Base-by-base conservation (phyloP, 1,139 yeast genomes). In the Saccharomyces hybrid region DNA sequence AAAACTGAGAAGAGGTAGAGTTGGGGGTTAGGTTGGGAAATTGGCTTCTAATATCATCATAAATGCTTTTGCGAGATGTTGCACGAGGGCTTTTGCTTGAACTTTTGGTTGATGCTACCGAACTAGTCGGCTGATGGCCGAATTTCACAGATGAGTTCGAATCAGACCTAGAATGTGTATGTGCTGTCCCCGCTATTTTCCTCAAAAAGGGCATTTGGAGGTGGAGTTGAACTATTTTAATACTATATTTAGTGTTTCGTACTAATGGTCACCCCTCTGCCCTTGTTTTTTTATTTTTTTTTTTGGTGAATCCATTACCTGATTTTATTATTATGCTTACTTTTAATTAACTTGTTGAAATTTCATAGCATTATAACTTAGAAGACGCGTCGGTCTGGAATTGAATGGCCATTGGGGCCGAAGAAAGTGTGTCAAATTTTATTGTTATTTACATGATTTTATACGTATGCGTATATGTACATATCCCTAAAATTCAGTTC, bases 131-230 rank as follows among this genome's bases (percentile, higher is more conserved):
- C 26, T 38, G 55, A 2, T 60, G 41, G 49, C 56, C 52, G 3
- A 55, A 49, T 52, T 58, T 57, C 8, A 54, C 53, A 9, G 66
- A 59, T 28, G 68, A 59, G 25, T 57, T 54, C 5, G 69, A 64
- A 3, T 62, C 60, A 3, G 67, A 64, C 51, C 68, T 54, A 8
- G 65, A 61, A 50, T 64, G 67, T 2, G 61, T 56, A 31, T 61
- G 58, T 27, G 57, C 59, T 54, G 55, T 57, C 2, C 62, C 62
- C 5, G 61, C 58, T 28, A 62, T 62, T 55, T 63, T 63, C 55
- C 56, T 63, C 32, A 64, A 54, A 52, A 65, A 65, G 8, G 67
- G 60, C 69, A 65, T 65, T n/a, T 29, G 6, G 44, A 32, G 16
- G 41, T 9, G 3, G n/a, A 48, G n/a, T 31, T 25, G 26, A 25